Conservation (phyloP, 2,329 filamentous ascomycete genomes). For the Exophiala oligosperma region DNA sequence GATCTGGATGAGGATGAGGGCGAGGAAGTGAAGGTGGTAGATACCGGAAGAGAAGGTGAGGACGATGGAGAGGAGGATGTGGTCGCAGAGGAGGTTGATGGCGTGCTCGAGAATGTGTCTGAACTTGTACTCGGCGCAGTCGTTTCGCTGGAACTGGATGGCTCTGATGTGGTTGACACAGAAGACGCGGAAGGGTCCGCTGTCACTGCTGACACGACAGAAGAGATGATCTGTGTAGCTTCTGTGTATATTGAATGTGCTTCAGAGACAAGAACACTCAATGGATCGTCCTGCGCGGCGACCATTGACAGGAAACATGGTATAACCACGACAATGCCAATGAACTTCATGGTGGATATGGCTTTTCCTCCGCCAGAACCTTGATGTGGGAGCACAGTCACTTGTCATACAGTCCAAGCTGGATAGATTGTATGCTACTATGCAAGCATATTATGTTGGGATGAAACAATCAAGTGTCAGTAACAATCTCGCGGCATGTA, state of each 20-base stretch:
- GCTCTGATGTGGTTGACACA: slow-evolving; percentile 5
- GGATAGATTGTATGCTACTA: not conserved
- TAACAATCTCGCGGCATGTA: not conserved
- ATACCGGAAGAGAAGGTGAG: too few species aligned
- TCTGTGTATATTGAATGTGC: slow-evolving; percentile 25
- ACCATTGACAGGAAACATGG: not conserved
- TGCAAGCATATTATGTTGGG: not conserved
- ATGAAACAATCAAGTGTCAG: not conserved
- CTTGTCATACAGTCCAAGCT: not conserved
- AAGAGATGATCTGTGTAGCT: slow-evolving; percentile 23
- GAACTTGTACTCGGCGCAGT: slow-evolving; percentile 3
- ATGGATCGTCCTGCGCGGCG: slow-evolving; percentile 16
- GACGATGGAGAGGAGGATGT: too few species aligned
- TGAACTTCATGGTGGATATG: slow-evolving; percentile 6
- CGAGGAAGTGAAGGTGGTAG: slow-evolving; percentile 4
- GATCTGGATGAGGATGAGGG: slow-evolving; percentile 7
- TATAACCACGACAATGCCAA: slow-evolving; percentile 1
- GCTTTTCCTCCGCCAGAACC: not conserved
- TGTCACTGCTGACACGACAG: slow-evolving; percentile 13
- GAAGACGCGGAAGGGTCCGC: slow-evolving; percentile 5
- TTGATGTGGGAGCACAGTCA: not conserved
- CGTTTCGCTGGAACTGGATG: slow-evolving; percentile 1
- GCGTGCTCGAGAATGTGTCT: slow-evolving; percentile 1
- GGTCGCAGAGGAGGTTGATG: not conserved
- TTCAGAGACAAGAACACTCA: slow-evolving; percentile 24